A percentile compares a stretch with the other conserved stretches of the same genome.
Evolutionary conservation across 345 rosid genomes (phyloP).

Genomic region (Rhizophora mangle): DNA sequence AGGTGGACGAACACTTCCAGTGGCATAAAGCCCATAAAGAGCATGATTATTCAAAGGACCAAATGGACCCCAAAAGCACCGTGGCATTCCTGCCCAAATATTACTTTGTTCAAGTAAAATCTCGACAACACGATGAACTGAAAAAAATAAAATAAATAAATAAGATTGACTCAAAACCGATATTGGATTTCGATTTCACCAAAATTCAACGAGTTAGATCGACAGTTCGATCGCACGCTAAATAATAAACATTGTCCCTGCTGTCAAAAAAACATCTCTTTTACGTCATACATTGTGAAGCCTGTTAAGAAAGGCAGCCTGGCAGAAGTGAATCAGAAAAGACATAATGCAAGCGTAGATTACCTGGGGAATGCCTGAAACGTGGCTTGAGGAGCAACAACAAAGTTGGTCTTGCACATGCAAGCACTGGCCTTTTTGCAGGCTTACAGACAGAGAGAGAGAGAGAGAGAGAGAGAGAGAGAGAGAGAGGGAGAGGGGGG

Average conservation of each 20-base stretch:
- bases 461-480: conserved; percentile 4
- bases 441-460: conserved; percentile 8
- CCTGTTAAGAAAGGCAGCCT: background rate
- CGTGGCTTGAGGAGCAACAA: conserved; percentile 21
- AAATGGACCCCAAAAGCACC: background rate
- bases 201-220: no score
- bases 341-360: background rate
- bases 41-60: conserved; percentile 1
- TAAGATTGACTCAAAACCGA: no score
- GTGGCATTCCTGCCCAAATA: background rate
- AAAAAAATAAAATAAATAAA: no score
- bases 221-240: no score
- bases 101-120: background rate
- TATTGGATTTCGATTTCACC: no score
- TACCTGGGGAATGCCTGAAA: conserved; percentile 34
- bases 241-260: no score
- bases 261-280: background rate
- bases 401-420: conserved; percentile 15
- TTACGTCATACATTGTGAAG: background rate
- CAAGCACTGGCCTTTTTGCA: background rate
- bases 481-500: background rate
- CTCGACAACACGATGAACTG: no score
- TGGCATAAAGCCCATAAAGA: conserved; percentile 6
- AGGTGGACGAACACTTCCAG: background rate
- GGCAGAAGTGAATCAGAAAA: background rate